These are phyloP conservation scores for Paraleonurus japonicus DNA, from an alignment of 257 asterid species.

Conservation along the genomic window DNA sequence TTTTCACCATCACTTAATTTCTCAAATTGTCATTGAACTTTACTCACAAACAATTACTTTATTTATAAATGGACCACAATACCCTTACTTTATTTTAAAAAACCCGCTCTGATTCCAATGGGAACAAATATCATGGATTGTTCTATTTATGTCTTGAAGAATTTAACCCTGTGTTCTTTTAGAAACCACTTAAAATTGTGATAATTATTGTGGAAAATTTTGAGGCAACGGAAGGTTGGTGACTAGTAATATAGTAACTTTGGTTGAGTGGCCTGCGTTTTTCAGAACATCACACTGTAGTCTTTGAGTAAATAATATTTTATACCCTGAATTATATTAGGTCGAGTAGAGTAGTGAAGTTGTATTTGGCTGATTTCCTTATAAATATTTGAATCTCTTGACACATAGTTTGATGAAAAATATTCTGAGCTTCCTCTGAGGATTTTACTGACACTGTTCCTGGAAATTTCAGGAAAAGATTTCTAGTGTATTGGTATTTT, in stretches of 20 bases:
- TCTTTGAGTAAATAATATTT: neutral
- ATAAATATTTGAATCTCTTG: neutral
- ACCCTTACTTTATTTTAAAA: too few relatives aligned
- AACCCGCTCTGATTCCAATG: too few relatives aligned
- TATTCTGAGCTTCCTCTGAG: conserved; percentile 1
- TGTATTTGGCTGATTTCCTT: neutral
- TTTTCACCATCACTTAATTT: too few relatives aligned
- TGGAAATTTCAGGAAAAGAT: neutral
- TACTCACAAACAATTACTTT: too few relatives aligned
- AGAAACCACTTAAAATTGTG: conserved; percentile 12
- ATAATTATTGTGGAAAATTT: neutral
- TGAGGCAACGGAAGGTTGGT: conserved; percentile 7
- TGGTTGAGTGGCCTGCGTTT: neutral
- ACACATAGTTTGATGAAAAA: neutral
- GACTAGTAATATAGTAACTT: neutral
- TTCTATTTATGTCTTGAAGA: neutral
- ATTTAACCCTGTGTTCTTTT: neutral
- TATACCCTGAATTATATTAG: neutral
- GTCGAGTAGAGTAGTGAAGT: neutral
- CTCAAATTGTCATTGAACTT: too few relatives aligned
- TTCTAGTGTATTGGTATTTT: neutral
- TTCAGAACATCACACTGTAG: neutral
- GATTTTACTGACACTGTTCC: neutral
- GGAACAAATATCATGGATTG: too few relatives aligned
- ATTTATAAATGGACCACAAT: too few relatives aligned